Evolutionary conservation across 306 rosid genomes (phyloP).

Genomic region (Glycine soja): DNA sequence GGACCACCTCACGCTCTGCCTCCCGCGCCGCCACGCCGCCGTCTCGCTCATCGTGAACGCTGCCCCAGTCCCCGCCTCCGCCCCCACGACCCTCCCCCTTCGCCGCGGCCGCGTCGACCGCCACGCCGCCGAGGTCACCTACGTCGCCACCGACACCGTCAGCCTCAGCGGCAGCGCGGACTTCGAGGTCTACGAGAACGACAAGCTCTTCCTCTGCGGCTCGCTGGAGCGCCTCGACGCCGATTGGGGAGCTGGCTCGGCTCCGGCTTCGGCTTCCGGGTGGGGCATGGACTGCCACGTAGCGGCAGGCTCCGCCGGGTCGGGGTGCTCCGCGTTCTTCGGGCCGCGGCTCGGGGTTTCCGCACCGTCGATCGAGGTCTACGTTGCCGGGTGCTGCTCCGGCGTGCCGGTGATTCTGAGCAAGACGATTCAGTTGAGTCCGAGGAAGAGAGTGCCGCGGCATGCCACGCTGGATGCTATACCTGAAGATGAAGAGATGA

Average conservation of each 20-base stretch:
- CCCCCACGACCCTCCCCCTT: slow-evolving; percentile 58
- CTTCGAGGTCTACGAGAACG: slow-evolving; percentile 83
- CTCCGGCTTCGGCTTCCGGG: slow-evolving; percentile 48
- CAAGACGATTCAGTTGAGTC: slow-evolving; percentile 75
- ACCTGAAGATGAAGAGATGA: slow-evolving; percentile 85
- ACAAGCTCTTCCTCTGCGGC: slow-evolving; percentile 76
- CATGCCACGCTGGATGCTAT: slow-evolving; percentile 76
- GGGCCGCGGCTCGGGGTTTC: slow-evolving; percentile 76
- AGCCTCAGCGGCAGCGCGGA: slow-evolving; percentile 71
- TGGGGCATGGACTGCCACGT: slow-evolving; percentile 85
- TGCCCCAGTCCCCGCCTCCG: slow-evolving; percentile 55
- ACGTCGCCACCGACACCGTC: slow-evolving; percentile 85
- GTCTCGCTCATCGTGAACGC: slow-evolving; percentile 72
- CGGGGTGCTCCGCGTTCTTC: slow-evolving; percentile 76
- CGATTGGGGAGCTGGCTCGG: slow-evolving; percentile 59
- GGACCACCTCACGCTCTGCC: slow-evolving; percentile 64
- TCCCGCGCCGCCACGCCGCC: slow-evolving; percentile 69
- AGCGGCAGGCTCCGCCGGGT: slow-evolving; percentile 65
- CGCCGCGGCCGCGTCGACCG: slow-evolving; percentile 75
- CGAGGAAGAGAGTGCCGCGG: slow-evolving; percentile 63
- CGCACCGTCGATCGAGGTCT: slow-evolving; percentile 80
- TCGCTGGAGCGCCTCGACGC: slow-evolving; percentile 76
- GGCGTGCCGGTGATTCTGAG: slow-evolving; percentile 83
- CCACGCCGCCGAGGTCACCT: slow-evolving; percentile 81
- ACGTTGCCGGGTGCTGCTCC: slow-evolving; percentile 84